These are phyloP conservation scores for Agrocybe chaxingu DNA, from an alignment of 768 basidiomycete genomes.

Conservation along the genomic window DNA sequence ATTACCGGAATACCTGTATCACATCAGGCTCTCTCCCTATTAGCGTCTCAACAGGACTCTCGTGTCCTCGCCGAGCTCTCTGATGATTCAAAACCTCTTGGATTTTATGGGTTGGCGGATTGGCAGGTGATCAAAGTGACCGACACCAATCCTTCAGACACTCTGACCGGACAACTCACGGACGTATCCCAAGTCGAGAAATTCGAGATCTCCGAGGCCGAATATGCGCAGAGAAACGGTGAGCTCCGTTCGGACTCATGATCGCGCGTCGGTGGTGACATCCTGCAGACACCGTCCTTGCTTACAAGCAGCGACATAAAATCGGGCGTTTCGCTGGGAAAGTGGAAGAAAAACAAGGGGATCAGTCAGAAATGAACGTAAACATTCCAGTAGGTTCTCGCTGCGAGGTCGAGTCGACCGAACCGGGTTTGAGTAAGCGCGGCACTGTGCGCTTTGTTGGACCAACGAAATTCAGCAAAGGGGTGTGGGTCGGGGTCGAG, in stretches of 20 bases:
- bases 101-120: constrained; percentile 70
- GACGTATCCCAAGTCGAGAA: constrained; percentile 89
- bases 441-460: constrained; percentile 89
- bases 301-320: constrained; percentile 83
- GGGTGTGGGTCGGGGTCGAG: constrained; percentile 88
- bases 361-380: constrained; percentile 23
- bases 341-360: constrained; percentile 25
- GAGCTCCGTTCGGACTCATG: constrained; percentile 8
- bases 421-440: constrained; percentile 68
- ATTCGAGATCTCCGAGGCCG: constrained; percentile 81
- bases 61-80: constrained; percentile 51
- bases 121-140: constrained; percentile 80
- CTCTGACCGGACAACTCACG: constrained; percentile 79
- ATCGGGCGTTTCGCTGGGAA: constrained; percentile 84
- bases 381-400: constrained; percentile 69
- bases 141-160: constrained; percentile 72
- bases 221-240: constrained; percentile 84
- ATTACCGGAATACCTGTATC: constrained; percentile 85
- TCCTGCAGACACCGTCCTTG: constrained; percentile 75
- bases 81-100: constrained; percentile 67
- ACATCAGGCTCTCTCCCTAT: constrained; percentile 68
- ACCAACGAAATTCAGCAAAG: constrained; percentile 67
- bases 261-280: background rate
- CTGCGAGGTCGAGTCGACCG: constrained; percentile 77
- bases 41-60: constrained; percentile 52